Conservation (phyloP, 805 yeast genomes). For the Teunomyces atbi region DNA sequence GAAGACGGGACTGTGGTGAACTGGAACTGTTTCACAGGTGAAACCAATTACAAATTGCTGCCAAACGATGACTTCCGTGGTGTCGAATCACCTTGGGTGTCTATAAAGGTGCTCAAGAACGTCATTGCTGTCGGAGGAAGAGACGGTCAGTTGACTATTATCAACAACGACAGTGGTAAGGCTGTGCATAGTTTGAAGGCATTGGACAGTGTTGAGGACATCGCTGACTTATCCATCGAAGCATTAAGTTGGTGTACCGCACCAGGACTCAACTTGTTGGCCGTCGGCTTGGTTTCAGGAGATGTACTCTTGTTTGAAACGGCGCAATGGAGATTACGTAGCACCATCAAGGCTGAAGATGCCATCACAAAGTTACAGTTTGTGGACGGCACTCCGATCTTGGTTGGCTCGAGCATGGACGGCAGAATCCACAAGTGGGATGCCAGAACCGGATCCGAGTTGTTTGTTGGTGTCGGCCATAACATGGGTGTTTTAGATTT, state of each 20-base stretch:
- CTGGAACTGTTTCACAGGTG: slow-evolving; percentile 86
- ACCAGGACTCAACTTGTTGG: slow-evolving; percentile 58
- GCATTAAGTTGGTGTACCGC: slow-evolving; percentile 73
- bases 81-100: slow-evolving; percentile 83
- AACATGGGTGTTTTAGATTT: slow-evolving; percentile 92
- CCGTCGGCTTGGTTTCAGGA: slow-evolving; percentile 89
- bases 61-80: slow-evolving; percentile 67
- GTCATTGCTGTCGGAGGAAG: slow-evolving; percentile 79
- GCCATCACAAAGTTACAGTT: slow-evolving; percentile 81
- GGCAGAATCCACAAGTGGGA: slow-evolving; percentile 88
- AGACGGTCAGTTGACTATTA: slow-evolving; percentile 80
- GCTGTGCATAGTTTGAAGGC: slow-evolving; percentile 66
- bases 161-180: slow-evolving; percentile 73
- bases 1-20: slow-evolving; percentile 84
- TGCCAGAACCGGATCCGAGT: slow-evolving; percentile 75
- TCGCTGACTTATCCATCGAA: slow-evolving; percentile 45
- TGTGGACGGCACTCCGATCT: slow-evolving; percentile 52
- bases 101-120: slow-evolving; percentile 52
- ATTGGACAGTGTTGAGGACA: slow-evolving; percentile 50
- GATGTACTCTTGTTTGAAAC: slow-evolving; percentile 80
- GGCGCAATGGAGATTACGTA: slow-evolving; percentile 82
- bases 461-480: slow-evolving; percentile 85
- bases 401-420: slow-evolving; percentile 77
- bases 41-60: slow-evolving; percentile 63
- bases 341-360: slow-evolving; percentile 66